These are phyloP conservation scores for Annulohypoxylon truncatum DNA, from an alignment of 2,329 filamentous ascomycete genomes.

Conservation along the genomic window DNA sequence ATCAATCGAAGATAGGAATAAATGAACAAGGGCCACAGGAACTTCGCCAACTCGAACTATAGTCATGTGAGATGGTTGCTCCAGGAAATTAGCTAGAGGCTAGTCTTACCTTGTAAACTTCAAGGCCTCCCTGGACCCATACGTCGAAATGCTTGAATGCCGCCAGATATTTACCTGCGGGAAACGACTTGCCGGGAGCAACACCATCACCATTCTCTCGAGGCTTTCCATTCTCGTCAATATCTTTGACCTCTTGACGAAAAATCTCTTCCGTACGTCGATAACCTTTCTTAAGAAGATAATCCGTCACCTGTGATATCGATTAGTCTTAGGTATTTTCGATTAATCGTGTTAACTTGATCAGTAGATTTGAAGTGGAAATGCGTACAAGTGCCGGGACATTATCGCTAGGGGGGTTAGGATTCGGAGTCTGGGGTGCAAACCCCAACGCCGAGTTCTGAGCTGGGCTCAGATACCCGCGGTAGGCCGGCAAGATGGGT, in stretches of 20 bases:
- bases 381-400: background rate
- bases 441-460: background rate
- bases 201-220: slow-evolving; percentile 73
- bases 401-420: too few relatives aligned
- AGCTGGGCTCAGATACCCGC: background rate
- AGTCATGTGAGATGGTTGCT: slow-evolving; percentile 6
- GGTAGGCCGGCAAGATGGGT: background rate
- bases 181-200: slow-evolving; percentile 61
- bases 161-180: slow-evolving; percentile 75
- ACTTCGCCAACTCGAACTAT: slow-evolving; percentile 85
- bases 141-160: slow-evolving; percentile 79
- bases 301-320: slow-evolving; percentile 78
- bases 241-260: slow-evolving; percentile 85
- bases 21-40: slow-evolving; percentile 94
- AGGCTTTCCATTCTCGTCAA: slow-evolving; percentile 83
- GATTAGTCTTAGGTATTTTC: slow-evolving; percentile 29
- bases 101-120: slow-evolving; percentile 83
- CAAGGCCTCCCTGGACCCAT: slow-evolving; percentile 92
- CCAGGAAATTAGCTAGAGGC: slow-evolving; percentile 31
- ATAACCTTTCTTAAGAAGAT: slow-evolving; percentile 95
- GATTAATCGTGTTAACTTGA: background rate
- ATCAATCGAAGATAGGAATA: slow-evolving; percentile 90
- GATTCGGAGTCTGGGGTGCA: background rate
- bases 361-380: too few relatives aligned
- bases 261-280: slow-evolving; percentile 92